Evolutionary conservation across 148 eudicot genomes (phyloP), one percentile per base, ranked within the genome.

Genomic region (Diospyros lotus): DNA sequence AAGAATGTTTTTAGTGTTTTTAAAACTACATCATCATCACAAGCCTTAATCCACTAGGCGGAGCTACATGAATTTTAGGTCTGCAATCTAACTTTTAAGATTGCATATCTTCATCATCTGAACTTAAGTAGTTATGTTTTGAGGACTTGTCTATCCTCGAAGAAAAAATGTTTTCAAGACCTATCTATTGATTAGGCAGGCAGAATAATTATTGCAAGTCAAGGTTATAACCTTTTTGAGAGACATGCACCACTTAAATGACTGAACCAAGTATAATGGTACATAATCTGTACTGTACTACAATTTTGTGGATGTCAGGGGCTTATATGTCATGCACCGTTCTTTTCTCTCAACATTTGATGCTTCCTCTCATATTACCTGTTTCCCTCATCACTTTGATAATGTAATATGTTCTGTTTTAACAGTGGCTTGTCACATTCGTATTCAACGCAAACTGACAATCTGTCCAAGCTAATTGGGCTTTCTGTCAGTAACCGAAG

Each of bases 351-450:
- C 39, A 39, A 61, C 51, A 60, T 73, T 62, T 64, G 17, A 46
- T 14, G 15, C 55, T 58, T 58, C 38, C 58, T 51, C 28, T 45
- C 42, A 17, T 40, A 12, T 39, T 6, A 10, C 38, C 41, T 63
- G 40, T n/a, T 42, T 66, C 14, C 28, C 67, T 48, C 42, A 41
- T 42, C 15, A 70, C 54, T 54, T 62, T 15, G 55, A 28, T 41
- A 2, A 4, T 40, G n/a, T 6, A 17, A 13, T 7, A 6, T 42
- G 4, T 48, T 13, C 39, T n/a, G 41, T 67, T 44, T 51, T 18
- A 50, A 81, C 86, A 89, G 96, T 80, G 87, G 90, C 58, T 74
- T 92, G 87, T 90, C 97, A 15, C 90, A 76, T 59, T 90, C 97
- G 15, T 94, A 87, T 75, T 76, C 93, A 69, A 89, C 79, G 44